These are phyloP conservation scores for Penicillium tannophilum DNA, from an alignment of 495 filamentous ascomycete genomes.

Conservation along the genomic window DNA sequence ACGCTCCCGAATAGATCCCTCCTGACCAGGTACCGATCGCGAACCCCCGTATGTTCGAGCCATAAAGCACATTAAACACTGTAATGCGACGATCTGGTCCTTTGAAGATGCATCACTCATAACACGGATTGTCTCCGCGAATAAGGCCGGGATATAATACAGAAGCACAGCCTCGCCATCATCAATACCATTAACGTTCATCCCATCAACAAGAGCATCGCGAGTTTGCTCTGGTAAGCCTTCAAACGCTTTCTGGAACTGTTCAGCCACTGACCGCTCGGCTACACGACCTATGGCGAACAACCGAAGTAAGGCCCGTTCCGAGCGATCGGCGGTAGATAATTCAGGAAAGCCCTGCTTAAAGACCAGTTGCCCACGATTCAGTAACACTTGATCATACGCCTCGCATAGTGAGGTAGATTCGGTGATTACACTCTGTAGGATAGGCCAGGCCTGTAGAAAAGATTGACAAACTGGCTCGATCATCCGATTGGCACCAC, in stretches of 20 bases:
- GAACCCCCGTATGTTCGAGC: conserved; percentile 16
- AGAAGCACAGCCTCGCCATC: conserved; percentile 25
- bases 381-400: conserved; percentile 27
- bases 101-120: not conserved
- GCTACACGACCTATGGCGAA: conserved; percentile 26
- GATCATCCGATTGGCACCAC: conserved; percentile 32
- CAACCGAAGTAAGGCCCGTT: conserved; percentile 26
- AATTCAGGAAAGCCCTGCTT: conserved; percentile 1
- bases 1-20: conserved; percentile 18
- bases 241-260: conserved; percentile 19
- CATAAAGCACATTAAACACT: conserved; percentile 23
- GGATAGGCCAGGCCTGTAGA: conserved; percentile 11
- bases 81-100: conserved; percentile 7
- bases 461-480: conserved; percentile 35
- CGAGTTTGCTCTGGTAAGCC: conserved; percentile 4
- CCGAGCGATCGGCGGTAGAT: not conserved
- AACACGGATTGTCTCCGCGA: conserved; percentile 1
- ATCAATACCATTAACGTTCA: conserved; percentile 26
- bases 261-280: conserved; percentile 14
- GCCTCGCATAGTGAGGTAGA: conserved; percentile 22
- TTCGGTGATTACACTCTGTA: conserved; percentile 7
- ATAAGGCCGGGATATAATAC: conserved; percentile 27
- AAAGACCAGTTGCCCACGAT: not conserved
- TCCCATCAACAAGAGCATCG: conserved; percentile 19
- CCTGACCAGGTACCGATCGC: conserved; percentile 2